Conservation (phyloP, 441 rosid species). For the Gossypium schwendimanii region DNA sequence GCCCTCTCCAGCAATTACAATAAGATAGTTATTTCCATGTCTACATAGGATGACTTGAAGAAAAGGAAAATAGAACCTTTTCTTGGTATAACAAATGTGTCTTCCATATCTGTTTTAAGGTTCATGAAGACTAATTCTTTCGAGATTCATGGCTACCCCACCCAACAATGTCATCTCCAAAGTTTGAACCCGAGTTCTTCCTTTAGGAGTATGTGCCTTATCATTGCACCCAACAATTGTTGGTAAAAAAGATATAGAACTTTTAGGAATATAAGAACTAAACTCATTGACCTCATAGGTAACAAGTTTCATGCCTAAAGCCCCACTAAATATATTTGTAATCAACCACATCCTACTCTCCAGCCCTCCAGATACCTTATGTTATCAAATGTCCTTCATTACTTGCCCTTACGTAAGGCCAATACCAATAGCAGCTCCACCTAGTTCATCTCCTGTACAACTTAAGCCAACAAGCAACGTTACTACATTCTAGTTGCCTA, state of each 20-base stretch:
- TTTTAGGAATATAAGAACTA: background rate
- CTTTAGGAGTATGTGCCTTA: no score
- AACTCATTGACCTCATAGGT: background rate
- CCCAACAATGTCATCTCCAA: no score
- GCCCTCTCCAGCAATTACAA: background rate
- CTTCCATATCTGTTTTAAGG: no score
- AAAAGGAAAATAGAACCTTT: background rate
- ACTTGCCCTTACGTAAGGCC: background rate
- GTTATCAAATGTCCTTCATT: background rate
- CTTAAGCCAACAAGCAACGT: background rate
- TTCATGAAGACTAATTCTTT: no score
- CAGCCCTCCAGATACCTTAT: background rate
- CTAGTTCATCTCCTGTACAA: background rate
- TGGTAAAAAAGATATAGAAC: background rate
- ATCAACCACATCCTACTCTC: background rate
- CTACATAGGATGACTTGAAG: background rate
- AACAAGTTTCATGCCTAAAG: no score
- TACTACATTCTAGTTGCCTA: background rate
- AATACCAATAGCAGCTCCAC: background rate
- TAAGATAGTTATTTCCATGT: background rate
- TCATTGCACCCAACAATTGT: no score
- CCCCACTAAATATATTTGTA: background rate
- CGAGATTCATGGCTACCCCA: no score
- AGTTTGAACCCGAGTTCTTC: no score
- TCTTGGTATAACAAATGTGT: no score